These are phyloP conservation scores for Paecilomyces niveus DNA, from an alignment of 2,329 filamentous ascomycete species.

Conservation along the genomic window DNA sequence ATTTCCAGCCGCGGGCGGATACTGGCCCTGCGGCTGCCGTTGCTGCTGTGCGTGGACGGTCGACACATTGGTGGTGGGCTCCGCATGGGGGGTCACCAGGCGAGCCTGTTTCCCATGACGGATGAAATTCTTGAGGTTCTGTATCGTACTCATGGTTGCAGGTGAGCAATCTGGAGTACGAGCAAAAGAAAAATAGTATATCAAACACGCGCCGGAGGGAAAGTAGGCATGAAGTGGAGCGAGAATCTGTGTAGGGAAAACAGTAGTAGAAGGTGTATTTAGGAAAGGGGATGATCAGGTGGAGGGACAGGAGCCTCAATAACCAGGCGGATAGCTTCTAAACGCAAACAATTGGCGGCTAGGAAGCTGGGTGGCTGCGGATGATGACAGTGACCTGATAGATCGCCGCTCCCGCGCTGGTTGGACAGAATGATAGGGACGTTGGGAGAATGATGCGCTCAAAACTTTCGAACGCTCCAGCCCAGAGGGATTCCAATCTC, in stretches of 20 bases:
- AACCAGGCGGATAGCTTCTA: not conserved
- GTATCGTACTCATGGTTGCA: conserved; percentile 61
- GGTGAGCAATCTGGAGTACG: conserved; percentile 1
- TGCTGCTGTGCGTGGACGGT: conserved; percentile 59
- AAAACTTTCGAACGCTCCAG: not conserved
- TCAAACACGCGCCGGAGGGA: not conserved
- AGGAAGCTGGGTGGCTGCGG: not conserved
- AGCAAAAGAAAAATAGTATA: not conserved
- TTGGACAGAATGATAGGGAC: not conserved
- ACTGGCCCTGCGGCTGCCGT: conserved; percentile 42
- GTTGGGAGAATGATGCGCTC: not conserved
- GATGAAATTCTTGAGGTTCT: conserved; percentile 97
- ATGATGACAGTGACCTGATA: not conserved
- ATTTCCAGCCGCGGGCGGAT: conserved; percentile 49
- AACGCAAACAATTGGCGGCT: not conserved
- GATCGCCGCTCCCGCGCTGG: not conserved
- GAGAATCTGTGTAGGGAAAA: not conserved
- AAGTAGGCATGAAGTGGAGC: not conserved
- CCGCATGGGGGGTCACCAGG: conserved; percentile 53
- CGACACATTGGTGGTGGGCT: conserved; percentile 57
- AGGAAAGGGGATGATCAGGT: not conserved
- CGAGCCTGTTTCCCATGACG: conserved; percentile 95
- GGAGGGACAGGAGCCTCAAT: not conserved
- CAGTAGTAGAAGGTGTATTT: not conserved
- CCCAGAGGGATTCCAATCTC: not conserved